Percentiles rank a stretch among this genome's conserved stretches.
Evolutionary conservation across 805 yeast genomes (phyloP).

Genomic region (Spathaspora boniae): DNA sequence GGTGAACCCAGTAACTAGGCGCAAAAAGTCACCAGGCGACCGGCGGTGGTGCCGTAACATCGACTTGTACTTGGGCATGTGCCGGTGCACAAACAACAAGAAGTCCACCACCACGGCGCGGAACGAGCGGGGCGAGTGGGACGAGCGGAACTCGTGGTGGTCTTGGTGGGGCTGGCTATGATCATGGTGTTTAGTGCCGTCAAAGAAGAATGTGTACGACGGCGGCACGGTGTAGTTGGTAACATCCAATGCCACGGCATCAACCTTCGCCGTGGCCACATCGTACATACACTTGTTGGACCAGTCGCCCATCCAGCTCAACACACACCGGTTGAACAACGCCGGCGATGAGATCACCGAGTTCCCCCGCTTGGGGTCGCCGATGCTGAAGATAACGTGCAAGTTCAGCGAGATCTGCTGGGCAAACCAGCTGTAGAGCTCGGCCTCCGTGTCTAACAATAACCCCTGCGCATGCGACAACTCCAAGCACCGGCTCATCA

Average conservation of each 20-base stretch:
- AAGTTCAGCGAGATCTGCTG: constrained; percentile 63
- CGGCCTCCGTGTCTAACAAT: constrained; percentile 63
- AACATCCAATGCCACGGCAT: constrained; percentile 50
- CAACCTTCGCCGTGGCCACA: constrained; percentile 44
- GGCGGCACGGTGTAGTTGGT: constrained; percentile 38
- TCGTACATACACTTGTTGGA: constrained; percentile 44
- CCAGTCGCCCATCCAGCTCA: constrained; percentile 92
- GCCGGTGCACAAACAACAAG: constrained; percentile 45
- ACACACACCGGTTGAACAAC: constrained; percentile 80
- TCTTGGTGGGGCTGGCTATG: constrained; percentile 7
- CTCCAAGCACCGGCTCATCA: constrained; percentile 55
- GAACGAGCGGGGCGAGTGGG: constrained; percentile 16
- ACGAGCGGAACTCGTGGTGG: neutral
- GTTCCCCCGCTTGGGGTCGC: constrained; percentile 14
- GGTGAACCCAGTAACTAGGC: constrained; percentile 45
- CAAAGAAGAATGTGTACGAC: constrained; percentile 11
- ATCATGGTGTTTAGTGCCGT: constrained; percentile 8
- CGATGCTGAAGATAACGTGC: constrained; percentile 77
- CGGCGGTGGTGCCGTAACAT: constrained; percentile 9
- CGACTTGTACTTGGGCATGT: constrained; percentile 12
- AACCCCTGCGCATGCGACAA: constrained; percentile 59
- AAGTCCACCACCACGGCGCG: constrained; percentile 47
- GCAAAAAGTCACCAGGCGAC: constrained; percentile 57
- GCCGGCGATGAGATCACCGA: constrained; percentile 76
- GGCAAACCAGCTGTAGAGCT: constrained; percentile 72